These are phyloP conservation scores for Rutstroemia sp. DNA, from an alignment of 2,329 filamentous ascomycete species.

Conservation along the genomic window DNA sequence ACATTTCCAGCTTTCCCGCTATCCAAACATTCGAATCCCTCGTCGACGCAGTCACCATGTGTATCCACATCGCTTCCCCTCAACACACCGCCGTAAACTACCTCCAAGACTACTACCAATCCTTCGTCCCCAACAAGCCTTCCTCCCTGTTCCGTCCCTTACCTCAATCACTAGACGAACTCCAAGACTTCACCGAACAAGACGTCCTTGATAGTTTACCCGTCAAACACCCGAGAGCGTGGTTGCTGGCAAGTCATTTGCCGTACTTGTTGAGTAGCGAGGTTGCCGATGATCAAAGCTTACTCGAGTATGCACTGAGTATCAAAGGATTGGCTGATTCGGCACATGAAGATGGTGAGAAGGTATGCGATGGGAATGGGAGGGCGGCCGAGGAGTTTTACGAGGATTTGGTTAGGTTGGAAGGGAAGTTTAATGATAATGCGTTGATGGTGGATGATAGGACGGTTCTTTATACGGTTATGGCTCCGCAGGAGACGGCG, in stretches of 20 bases:
- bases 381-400: neutral
- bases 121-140: slow-evolving; percentile 32
- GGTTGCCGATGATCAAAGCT: neutral
- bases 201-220: neutral
- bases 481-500: slow-evolving; percentile 4
- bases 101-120: slow-evolving; percentile 42
- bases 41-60: slow-evolving; percentile 41
- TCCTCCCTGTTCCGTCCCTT: neutral
- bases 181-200: neutral
- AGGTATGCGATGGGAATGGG: neutral
- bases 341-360: neutral
- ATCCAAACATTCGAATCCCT: neutral
- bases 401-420: slow-evolving; percentile 1
- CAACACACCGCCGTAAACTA: slow-evolving; percentile 46
- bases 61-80: slow-evolving; percentile 43
- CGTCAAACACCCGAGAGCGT: neutral
- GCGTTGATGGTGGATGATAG: slow-evolving; percentile 1
- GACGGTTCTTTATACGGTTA: neutral
- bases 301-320: slow-evolving; percentile 1
- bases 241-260: neutral
- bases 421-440: neutral
- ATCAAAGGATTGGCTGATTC: neutral
- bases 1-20: neutral
- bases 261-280: neutral
- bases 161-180: neutral